Evolutionary conservation across 2,329 filamentous ascomycete genomes (phyloP).

Genomic region (Exophiala bonariae): DNA sequence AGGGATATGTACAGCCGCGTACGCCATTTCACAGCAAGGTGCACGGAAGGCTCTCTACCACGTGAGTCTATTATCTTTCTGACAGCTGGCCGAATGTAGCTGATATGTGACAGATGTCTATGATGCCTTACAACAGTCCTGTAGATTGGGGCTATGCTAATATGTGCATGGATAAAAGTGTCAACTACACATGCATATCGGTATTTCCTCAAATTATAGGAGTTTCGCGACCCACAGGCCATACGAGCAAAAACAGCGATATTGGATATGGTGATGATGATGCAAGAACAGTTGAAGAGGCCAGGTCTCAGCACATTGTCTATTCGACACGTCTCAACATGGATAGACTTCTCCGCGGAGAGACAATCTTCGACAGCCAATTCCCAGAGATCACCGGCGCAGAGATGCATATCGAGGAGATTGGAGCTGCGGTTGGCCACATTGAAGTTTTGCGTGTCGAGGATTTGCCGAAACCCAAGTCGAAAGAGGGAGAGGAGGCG

Average conservation of each 20-base stretch:
- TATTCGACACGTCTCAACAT: constrained; percentile 23
- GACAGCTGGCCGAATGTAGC: no score
- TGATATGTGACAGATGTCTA: no score
- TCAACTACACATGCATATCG: constrained; percentile 18
- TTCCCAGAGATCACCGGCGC: constrained; percentile 18
- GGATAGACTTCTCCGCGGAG: constrained; percentile 15
- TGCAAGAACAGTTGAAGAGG: constrained; percentile 8
- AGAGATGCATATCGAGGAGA: constrained; percentile 19
- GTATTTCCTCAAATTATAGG: constrained; percentile 21
- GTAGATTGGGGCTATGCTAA: constrained; percentile 20
- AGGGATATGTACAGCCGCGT: constrained; percentile 23
- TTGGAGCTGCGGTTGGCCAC: constrained; percentile 20
- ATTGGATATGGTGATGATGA: constrained; percentile 21
- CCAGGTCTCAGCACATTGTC: constrained; percentile 20
- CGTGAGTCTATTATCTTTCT: no score
- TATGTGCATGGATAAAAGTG: constrained; percentile 18
- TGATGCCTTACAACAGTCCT: constrained; percentile 20
- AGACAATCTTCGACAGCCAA: constrained; percentile 19
- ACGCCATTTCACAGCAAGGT: constrained; percentile 25
- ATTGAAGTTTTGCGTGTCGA: constrained; percentile 10
- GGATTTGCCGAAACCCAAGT: background rate
- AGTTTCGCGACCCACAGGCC: constrained; percentile 18
- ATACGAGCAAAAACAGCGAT: constrained; percentile 21
- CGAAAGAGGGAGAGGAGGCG: background rate
- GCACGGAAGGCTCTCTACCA: constrained; percentile 24